A percentile compares a stretch with the other conserved stretches of the same genome.
Evolutionary conservation across 306 rosid genomes (phyloP).

Genomic region (Dalbergia oliveri): DNA sequence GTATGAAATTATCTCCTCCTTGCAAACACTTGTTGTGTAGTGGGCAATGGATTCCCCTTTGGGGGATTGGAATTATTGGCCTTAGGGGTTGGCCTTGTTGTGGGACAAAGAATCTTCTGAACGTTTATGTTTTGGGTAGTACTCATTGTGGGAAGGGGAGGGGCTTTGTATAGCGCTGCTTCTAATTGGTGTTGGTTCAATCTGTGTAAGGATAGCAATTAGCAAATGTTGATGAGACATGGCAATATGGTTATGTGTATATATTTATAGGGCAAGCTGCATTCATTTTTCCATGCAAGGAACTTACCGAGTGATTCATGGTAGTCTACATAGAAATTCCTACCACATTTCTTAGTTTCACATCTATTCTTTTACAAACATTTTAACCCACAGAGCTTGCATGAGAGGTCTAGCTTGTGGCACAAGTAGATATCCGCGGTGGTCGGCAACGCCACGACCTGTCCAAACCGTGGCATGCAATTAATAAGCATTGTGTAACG

Average conservation of each 20-base stretch:
- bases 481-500: neutral
- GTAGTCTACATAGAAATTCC: slow-evolving; percentile 6
- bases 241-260: neutral
- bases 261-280: neutral
- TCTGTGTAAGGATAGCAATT: neutral
- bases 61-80: neutral
- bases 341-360: neutral
- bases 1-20: neutral
- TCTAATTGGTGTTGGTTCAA: neutral
- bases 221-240: neutral
- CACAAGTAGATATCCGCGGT: slow-evolving; percentile 2
- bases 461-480: neutral
- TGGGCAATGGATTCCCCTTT: neutral
- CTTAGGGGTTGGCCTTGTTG: slow-evolving; percentile 37
- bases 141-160: neutral
- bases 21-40: neutral
- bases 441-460: neutral
- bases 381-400: neutral
- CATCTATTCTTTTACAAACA: neutral
- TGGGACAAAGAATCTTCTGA: neutral
- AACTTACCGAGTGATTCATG: slow-evolving; percentile 18
- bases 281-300: neutral
- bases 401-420: neutral
- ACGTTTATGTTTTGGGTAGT: neutral
- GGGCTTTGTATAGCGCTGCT: neutral